These are phyloP conservation scores for Paracorniculantispora psalliotae DNA, from an alignment of 2,329 filamentous ascomycete genomes.

Conservation along the genomic window DNA sequence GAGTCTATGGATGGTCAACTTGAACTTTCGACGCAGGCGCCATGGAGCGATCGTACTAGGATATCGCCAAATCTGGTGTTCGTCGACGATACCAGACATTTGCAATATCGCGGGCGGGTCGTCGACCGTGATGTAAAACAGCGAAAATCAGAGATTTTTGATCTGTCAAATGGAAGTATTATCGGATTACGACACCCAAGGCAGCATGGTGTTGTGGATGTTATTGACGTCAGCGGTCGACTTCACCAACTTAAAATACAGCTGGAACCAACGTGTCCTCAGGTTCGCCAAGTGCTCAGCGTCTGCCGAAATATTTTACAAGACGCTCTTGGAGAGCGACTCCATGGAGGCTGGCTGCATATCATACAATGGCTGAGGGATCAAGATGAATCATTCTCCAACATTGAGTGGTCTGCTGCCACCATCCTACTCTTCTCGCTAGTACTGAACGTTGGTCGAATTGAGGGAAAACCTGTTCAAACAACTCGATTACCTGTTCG, in stretches of 20 bases:
- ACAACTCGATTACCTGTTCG: slow-evolving; percentile 26
- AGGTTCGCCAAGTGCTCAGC: slow-evolving; percentile 56
- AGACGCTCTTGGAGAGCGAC: slow-evolving; percentile 51
- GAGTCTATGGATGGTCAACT: slow-evolving; percentile 58
- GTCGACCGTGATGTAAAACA: slow-evolving; percentile 48
- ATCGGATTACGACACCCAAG: slow-evolving; percentile 54
- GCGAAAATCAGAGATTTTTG: slow-evolving; percentile 41
- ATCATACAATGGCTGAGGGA: slow-evolving; percentile 62
- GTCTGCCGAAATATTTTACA: slow-evolving; percentile 61
- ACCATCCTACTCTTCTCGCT: slow-evolving; percentile 60
- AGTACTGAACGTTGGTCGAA: slow-evolving; percentile 54
- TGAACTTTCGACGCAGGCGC: slow-evolving; percentile 67
- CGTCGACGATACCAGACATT: slow-evolving; percentile 53
- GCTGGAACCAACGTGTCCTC: slow-evolving; percentile 59
- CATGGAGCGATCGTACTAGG: slow-evolving; percentile 67
- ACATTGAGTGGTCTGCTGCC: slow-evolving; percentile 66
- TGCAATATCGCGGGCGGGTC: slow-evolving; percentile 51
- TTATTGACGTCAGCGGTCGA: slow-evolving; percentile 56
- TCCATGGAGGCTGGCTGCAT: slow-evolving; percentile 70
- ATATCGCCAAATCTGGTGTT: slow-evolving; percentile 58
- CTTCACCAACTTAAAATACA: slow-evolving; percentile 64
- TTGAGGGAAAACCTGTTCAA: slow-evolving; percentile 22
- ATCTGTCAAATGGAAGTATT: slow-evolving; percentile 43
- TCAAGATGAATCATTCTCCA: slow-evolving; percentile 40
- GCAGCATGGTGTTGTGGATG: slow-evolving; percentile 57